phyloP scores from a whole-genome alignment of 768 basidiomycete genomes.

The Lentinula sp. region DNA sequence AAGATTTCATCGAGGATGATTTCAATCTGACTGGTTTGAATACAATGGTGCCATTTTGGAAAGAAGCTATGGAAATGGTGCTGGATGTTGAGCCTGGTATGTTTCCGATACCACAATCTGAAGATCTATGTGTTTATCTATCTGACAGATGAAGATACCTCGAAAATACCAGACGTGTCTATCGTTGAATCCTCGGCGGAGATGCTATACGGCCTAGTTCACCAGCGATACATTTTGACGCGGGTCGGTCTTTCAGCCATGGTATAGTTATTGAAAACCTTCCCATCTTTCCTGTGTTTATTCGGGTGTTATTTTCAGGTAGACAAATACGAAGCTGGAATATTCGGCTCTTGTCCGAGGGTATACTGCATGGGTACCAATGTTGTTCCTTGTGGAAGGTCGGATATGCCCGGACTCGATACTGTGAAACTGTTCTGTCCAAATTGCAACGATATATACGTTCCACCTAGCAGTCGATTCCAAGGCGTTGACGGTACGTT shows the following conservation, averaged over 20 bases:
- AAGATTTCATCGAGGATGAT: conserved; percentile 99
- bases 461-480: conserved; percentile 92
- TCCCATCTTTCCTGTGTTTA: conserved; percentile 3
- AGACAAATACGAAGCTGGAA: conserved; percentile 89
- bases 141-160: conserved; percentile 76
- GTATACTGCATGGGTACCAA: conserved; percentile 88
- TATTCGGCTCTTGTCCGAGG: conserved; percentile 92
- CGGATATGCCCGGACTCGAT: conserved; percentile 92
- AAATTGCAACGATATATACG: conserved; percentile 96
- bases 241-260: conserved; percentile 91
- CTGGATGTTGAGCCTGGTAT: conserved; percentile 97
- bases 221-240: conserved; percentile 96
- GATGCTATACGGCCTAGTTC: conserved; percentile 94
- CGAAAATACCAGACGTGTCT: conserved; percentile 96
- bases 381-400: conserved; percentile 92
- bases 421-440: conserved; percentile 98
- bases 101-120: conserved; percentile 17
- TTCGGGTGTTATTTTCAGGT: conserved; percentile 45
- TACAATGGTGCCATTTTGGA: conserved; percentile 97
- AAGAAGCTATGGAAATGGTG: conserved; percentile 99
- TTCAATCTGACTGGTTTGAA: conserved; percentile 98
- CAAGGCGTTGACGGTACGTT: conserved; percentile 89
- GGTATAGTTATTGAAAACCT: conserved; percentile 44
- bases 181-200: conserved; percentile 98
- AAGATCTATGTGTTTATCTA: conserved; percentile 8